phyloP scores from a whole-genome alignment of 495 filamentous ascomycete genomes.

The Neurospora tetrasperma region DNA sequence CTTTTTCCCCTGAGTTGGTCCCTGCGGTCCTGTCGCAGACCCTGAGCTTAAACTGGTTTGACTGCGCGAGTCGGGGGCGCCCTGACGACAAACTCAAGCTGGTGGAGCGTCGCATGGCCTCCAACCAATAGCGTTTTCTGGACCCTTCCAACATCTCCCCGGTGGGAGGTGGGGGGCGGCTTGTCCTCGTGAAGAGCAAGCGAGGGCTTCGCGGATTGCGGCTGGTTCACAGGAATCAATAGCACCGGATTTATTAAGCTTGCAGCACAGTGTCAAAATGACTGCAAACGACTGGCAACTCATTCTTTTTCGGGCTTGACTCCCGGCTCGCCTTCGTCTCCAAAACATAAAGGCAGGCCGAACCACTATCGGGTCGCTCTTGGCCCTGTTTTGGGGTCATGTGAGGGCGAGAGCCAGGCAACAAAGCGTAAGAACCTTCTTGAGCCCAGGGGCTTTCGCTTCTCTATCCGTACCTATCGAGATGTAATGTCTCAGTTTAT shows the following conservation, averaged over 20 bases:
- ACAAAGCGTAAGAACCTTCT: neutral
- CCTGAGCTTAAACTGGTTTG: neutral
- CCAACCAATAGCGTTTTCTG: neutral
- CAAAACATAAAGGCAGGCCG: neutral
- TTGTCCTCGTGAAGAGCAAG: neutral
- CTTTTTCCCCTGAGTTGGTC: neutral
- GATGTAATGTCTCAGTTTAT: neutral
- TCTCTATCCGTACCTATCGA: neutral
- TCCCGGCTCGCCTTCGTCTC: neutral
- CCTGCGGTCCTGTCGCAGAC: neutral
- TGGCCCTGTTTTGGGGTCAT: neutral
- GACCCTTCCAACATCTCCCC: neutral
- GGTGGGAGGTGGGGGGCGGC: neutral
- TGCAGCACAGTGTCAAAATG: neutral
- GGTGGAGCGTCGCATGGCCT: neutral
- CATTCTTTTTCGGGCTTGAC: neutral
- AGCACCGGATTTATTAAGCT: neutral
- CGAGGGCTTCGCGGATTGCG: neutral
- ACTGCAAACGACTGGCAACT: neutral
- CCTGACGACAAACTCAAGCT: neutral
- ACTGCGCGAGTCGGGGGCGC: neutral
- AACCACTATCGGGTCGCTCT: neutral
- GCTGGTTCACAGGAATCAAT: neutral
- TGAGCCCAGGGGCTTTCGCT: neutral
- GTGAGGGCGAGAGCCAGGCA: neutral